Conservation (phyloP, 1,139 yeast species). For the Lodderomyces parapsilosis region DNA sequence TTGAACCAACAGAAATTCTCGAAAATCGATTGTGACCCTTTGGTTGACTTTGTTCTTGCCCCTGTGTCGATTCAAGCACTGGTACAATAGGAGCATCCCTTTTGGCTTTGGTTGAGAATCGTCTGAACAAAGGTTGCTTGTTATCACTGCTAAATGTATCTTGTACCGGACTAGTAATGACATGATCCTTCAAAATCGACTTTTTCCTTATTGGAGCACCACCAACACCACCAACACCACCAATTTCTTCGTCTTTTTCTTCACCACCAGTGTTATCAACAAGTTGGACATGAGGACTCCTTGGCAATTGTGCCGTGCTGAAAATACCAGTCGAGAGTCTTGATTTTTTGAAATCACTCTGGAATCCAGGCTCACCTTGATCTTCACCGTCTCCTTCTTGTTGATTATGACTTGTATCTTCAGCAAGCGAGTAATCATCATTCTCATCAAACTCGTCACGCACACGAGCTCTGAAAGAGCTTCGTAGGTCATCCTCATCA, state of each 20-base stretch:
- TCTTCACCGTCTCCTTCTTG: conserved; percentile 9
- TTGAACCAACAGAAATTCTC: conserved; percentile 20
- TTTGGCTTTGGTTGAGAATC: conserved; percentile 40
- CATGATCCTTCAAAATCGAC: conserved; percentile 7
- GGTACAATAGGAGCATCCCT: conserved; percentile 49
- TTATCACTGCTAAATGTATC: conserved; percentile 30
- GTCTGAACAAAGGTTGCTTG: conserved; percentile 23
- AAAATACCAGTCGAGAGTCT: conserved; percentile 30
- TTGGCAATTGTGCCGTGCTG: conserved; percentile 19
- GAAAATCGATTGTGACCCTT: conserved; percentile 26
- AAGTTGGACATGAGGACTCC: conserved; percentile 12
- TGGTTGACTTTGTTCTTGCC: conserved; percentile 7
- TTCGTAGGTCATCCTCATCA: conserved; percentile 9
- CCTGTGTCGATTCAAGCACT: conserved; percentile 3
- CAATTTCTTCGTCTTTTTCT: not conserved
- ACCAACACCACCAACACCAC: no score
- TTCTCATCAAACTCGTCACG: conserved; percentile 14
- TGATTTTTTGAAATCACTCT: conserved; percentile 16
- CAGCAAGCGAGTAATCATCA: conserved; percentile 7
- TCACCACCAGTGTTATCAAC: conserved; percentile 11
- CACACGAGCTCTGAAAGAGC: conserved; percentile 7
- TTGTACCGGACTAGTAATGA: conserved; percentile 36
- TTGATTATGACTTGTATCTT: conserved; percentile 6
- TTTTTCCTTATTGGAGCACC: conserved; percentile 4
- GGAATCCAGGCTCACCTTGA: conserved; percentile 7